Percentiles rank a stretch among this genome's conserved stretches.
Conservation (phyloP, 768 basidiomycete genomes). For the Chlorophyllum brunneum region DNA sequence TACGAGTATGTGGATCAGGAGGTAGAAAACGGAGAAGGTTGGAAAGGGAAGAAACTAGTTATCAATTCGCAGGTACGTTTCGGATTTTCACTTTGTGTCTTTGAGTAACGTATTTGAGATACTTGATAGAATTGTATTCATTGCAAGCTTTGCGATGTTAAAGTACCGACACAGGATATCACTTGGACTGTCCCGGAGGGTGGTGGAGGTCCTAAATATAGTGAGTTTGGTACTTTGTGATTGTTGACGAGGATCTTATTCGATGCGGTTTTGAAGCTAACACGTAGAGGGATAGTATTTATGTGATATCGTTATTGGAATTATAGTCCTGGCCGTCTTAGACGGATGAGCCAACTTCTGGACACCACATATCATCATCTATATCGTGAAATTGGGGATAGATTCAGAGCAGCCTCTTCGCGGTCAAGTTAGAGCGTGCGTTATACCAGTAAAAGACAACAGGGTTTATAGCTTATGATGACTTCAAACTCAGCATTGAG, state of each 20-base stretch:
- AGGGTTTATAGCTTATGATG: too few relatives aligned
- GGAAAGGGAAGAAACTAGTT: constrained; percentile 83
- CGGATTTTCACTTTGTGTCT: neutral
- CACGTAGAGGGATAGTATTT: too few relatives aligned
- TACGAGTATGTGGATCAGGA: constrained; percentile 88
- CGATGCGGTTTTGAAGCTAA: neutral
- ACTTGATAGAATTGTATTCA: constrained; percentile 76
- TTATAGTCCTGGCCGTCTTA: too few relatives aligned
- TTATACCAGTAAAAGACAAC: too few relatives aligned
- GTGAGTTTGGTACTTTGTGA: constrained; percentile 37
- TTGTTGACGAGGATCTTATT: neutral
- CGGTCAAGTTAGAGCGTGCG: too few relatives aligned
- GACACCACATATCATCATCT: too few relatives aligned
- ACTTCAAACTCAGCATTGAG: too few relatives aligned
- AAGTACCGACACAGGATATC: constrained; percentile 95
- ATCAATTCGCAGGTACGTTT: constrained; percentile 86
- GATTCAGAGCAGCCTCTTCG: too few relatives aligned
- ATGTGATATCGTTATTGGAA: too few relatives aligned
- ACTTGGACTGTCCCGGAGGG: constrained; percentile 97
- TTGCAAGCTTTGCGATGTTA: constrained; percentile 95
- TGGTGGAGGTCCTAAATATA: constrained; percentile 94
- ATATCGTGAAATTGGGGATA: too few relatives aligned
- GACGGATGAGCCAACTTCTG: too few relatives aligned
- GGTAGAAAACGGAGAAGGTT: constrained; percentile 42
- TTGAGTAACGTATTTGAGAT: neutral